Base-by-base conservation (phyloP, 2,329 filamentous ascomycete species). In the Fusarium musae region DNA sequence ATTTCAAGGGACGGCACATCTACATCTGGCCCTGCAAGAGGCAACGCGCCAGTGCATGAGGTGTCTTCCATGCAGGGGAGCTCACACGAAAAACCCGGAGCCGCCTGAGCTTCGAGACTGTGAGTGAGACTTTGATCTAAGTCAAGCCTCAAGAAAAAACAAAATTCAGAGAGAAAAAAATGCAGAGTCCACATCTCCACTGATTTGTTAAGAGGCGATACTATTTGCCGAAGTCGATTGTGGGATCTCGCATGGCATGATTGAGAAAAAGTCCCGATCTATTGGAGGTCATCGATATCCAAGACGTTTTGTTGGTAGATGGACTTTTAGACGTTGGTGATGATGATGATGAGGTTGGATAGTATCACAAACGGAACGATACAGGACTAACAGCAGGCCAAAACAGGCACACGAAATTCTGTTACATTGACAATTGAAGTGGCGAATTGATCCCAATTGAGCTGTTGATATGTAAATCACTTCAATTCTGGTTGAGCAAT, bases 1-100 rank as follows among this genome's bases (percentile, higher is more conserved):
- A 36, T 34, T 19, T 32, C 28, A n/a, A 66, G 42, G 47, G 15
- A 59, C 36, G 63, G 64, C 71, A 61, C 60, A 66, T 74, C 64
- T 69, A 30, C 50, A 46, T 58, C 54, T 66, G 66, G 69, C 56
- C 59, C 69, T 74, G 59, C 59, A 57, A 59, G 58, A 54, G 62
- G 62, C 59, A 63, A 59, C 43, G 52, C 59, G 64, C 64, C 52
- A 66, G 68, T 63, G 71, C 47, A 54, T 66, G 23, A 23, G 23
- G 23, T 23, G 63, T 66, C 64, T 72, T 65, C 67, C 71, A 72
- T 75, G 72, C 72, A 74, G 72, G 72, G 72, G 68, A 74, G 60
- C 68, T 69, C 59, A 64, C 70, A 66, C 50, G 57, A 58, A 49
- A 46, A 44, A 46, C 44, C 54, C 60, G 61, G 70, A 72, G 65